Base-by-base conservation (phyloP, 306 rosid species). In the Vicia villosa region DNA sequence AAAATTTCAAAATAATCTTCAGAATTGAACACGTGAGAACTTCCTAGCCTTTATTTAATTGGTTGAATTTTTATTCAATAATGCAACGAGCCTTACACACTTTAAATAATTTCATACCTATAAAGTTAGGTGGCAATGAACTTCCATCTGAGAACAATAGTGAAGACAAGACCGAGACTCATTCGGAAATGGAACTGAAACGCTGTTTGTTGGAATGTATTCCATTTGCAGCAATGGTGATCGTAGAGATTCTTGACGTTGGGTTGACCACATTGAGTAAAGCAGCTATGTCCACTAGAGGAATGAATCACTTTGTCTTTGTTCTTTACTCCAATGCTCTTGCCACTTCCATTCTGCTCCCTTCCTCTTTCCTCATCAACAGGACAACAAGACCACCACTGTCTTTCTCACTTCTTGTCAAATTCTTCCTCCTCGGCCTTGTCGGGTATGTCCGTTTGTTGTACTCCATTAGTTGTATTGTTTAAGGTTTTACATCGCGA, bases 261-360 rank as follows among this genome's bases (percentile, higher is more conserved):
- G 85, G 84, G 0, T 9, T 83, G 51, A 52, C 80, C 66, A 83
- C 84, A 0, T 1, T 83, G 15, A 49, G 81, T 4, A 83, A 83
- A 74, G 79, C 81, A 46, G 85, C 85, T 54, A 83, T 83, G 76
- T 70, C 85, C 4, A 70, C 20, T 0, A 56, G 17, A 80, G 87
- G 87, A 57, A 80, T 83, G 85, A 83, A 36, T 22, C 81, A 83
- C 60, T 80, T 73, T 24, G 73, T 83, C 37, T 80, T 83, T 26
- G 83, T 83, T 24, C 76, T 77, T 57, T 83, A 83, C 76, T 83
- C 87, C 30, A 83, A 83, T 36, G 83, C 85, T 50, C 79, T 83
- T 26, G 85, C 83, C 22, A 40, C 87, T 47, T 8, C 66, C 13
- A 70, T 83, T 0, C 87, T 83, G 70, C 51, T 80, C 22, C 85